Evolutionary conservation across 1,284 basidiomycete genomes (phyloP), one percentile per base, ranked within the genome.

Genomic region (Gomphus bonarii): DNA sequence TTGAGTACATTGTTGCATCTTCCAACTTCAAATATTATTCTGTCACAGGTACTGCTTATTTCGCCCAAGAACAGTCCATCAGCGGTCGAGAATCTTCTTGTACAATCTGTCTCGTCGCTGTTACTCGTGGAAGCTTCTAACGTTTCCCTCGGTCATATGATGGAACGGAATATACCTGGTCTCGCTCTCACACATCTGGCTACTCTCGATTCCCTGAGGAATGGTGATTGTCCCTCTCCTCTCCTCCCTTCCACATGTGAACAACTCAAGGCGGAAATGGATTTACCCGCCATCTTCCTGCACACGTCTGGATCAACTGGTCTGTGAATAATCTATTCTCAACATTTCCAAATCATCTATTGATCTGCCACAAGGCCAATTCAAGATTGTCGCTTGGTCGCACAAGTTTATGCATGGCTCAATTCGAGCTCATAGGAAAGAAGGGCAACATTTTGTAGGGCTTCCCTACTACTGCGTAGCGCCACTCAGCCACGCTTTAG

Each of bases 401-500:
- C 51, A 54, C 38, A 22, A 22, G 12, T 54, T 54, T 18, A 18
- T 54, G n/a, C 25, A 25, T 4, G 22, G 22, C 14, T 11, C 35
- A 11, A 16, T 36, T 12, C 35, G 35, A 10, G 22, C 12, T 22
- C 25, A 22, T 16, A 36, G 38, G 25, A 31, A 31, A 22, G 5
- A 28, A n/a, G 18, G 25, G 10, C 35, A 3, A 31, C n/a, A 38
- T 18, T 10, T 22, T 10, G 22, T 25, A n/a, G 35, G 58, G 53
- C 59, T 60, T 5, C 57, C 64, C 16, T 56, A 59, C 2, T 63
- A 63, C 40, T 62, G 60, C 46, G 63, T 65, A 1, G 64, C 66
- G 0, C 59, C 62, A 6, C 61, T 67, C 43, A 40, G 65, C 10
- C 67, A 68, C 59, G 61, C 59, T 3, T 55, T 65, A 25, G 62